Percentiles rank a stretch among this genome's conserved stretches.
These are phyloP conservation scores for Rhodomyrtus psidioides DNA, from an alignment of 441 rosid species.

Conservation along the genomic window DNA sequence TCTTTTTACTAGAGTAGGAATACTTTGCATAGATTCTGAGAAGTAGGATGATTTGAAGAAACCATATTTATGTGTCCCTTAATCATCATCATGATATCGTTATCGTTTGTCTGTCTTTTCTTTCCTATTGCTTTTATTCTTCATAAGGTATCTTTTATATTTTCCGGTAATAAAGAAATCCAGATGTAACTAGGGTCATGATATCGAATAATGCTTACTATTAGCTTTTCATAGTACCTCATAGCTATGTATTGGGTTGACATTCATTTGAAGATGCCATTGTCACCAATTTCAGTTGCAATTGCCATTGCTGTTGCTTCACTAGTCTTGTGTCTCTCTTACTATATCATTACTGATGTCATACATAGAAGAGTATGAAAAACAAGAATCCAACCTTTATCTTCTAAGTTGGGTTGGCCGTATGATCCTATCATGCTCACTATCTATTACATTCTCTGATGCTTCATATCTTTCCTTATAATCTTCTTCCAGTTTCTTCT, in stretches of 20 bases:
- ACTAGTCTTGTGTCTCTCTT: background rate
- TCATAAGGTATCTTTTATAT: slow-evolving; percentile 2
- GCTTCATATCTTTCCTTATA: background rate
- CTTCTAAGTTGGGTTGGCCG: background rate
- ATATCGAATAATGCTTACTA: background rate
- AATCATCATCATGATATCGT: background rate
- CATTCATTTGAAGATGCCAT: background rate
- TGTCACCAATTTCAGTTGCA: background rate
- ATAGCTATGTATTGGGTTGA: background rate
- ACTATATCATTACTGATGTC: background rate
- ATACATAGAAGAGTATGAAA: background rate
- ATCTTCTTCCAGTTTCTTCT: background rate
- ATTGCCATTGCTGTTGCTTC: background rate
- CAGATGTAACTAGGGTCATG: background rate
- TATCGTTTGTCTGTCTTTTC: background rate
- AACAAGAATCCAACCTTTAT: background rate
- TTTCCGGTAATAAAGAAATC: background rate
- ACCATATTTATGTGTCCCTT: background rate
- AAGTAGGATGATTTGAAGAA: background rate
- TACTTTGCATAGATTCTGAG: background rate
- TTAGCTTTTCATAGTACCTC: background rate
- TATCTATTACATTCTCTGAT: background rate
- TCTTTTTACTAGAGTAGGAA: background rate
- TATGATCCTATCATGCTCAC: background rate
- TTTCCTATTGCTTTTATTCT: background rate